These are phyloP conservation scores for rapeseed (Brassica napus) DNA, from an alignment of 345 rosid species.

Conservation along the genomic window DNA sequence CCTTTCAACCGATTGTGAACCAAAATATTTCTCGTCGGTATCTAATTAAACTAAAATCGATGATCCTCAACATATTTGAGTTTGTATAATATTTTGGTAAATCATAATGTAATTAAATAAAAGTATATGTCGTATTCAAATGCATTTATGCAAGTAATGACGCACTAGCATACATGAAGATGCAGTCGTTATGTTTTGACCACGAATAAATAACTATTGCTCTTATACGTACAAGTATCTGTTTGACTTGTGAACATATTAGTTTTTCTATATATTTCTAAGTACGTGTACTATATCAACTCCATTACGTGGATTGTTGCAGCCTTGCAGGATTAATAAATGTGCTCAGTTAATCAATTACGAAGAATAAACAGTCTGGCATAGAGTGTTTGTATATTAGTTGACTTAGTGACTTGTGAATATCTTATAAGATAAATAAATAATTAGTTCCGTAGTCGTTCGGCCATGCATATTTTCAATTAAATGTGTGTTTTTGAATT, in stretches of 20 bases:
- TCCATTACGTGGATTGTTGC: slow-evolving; percentile 28
- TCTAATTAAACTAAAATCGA: slow-evolving; percentile 1
- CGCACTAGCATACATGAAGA: slow-evolving; percentile 20
- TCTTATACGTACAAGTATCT: slow-evolving; percentile 2
- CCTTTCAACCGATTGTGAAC: neutral
- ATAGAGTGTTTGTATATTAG: slow-evolving; percentile 28
- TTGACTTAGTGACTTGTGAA: slow-evolving; percentile 26
- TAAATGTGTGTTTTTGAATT: neutral
- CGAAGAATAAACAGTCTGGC: slow-evolving; percentile 29
- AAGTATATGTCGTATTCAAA: neutral
- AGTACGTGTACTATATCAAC: slow-evolving; percentile 30
- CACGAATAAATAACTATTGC: slow-evolving; percentile 14
- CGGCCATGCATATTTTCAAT: neutral
- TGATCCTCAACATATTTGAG: slow-evolving; percentile 12
- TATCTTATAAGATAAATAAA: neutral
- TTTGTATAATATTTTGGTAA: neutral
- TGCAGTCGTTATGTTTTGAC: slow-evolving; percentile 15
- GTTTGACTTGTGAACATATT: slow-evolving; percentile 28
- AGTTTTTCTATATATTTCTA: neutral
- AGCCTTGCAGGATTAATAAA: slow-evolving; percentile 9
- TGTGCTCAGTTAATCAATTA: slow-evolving; percentile 10
- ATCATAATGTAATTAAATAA: neutral
- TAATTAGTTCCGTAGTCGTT: neutral
- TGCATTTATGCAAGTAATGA: slow-evolving; percentile 24
- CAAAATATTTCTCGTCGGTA: neutral